These are phyloP conservation scores for Pinus albicaulis DNA, from an alignment of 75 land plant genomes.

Conservation along the genomic window DNA sequence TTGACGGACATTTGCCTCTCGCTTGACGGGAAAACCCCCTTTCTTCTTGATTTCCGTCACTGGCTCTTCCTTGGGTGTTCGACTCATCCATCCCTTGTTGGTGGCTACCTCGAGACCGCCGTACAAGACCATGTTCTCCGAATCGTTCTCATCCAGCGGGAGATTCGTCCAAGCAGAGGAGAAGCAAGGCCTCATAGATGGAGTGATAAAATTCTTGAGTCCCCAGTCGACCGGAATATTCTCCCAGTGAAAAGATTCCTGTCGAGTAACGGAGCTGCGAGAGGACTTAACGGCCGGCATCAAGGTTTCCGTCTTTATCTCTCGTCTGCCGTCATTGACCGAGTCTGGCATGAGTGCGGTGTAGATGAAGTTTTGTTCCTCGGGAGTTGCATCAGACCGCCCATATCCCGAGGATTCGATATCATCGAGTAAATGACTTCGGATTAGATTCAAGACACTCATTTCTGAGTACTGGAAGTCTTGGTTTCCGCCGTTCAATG, in stretches of 20 bases:
- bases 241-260: background rate
- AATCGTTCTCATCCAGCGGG: constrained; percentile 33
- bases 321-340: background rate
- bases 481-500: too few relatives aligned
- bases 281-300: background rate
- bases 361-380: too few relatives aligned
- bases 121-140: constrained; percentile 34
- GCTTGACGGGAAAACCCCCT: too few relatives aligned
- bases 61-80: constrained; percentile 7
- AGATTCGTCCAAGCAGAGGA: constrained; percentile 12
- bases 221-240: background rate
- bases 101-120: constrained; percentile 20
- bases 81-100: constrained; percentile 9
- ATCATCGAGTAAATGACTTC: too few relatives aligned
- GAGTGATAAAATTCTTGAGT: background rate
- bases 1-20: too few relatives aligned
- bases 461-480: too few relatives aligned
- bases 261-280: background rate
- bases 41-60: background rate
- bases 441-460: too few relatives aligned
- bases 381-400: too few relatives aligned
- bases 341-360: too few relatives aligned
- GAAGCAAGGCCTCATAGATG: constrained; percentile 1
- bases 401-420: too few relatives aligned
- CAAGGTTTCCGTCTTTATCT: background rate